phyloP scores from a whole-genome alignment of 2,329 filamentous ascomycete species.

The Apiospora koreana region DNA sequence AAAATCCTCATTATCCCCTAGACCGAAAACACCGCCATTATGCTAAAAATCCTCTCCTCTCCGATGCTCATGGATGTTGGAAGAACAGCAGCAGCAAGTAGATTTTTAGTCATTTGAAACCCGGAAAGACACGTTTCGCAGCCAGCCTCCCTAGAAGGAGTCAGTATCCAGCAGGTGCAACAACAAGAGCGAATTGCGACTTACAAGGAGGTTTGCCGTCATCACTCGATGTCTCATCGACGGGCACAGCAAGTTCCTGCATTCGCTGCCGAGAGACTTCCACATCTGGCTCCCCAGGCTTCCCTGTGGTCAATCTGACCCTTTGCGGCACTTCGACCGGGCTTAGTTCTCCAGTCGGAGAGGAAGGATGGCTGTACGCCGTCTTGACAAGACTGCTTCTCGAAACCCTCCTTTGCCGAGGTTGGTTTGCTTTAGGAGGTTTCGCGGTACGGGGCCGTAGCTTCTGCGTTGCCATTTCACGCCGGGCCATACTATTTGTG shows the following conservation, averaged over 20 bases:
- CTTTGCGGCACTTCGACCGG: slow-evolving; percentile 25
- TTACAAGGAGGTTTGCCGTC: slow-evolving; percentile 23
- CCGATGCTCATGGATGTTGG: background rate
- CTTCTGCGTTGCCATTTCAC: slow-evolving; percentile 69
- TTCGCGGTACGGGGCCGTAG: slow-evolving; percentile 45
- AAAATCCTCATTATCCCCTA: background rate
- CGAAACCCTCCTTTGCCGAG: slow-evolving; percentile 10
- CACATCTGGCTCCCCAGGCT: slow-evolving; percentile 18
- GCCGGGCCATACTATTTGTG: slow-evolving; percentile 83
- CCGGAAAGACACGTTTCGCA: slow-evolving; percentile 10
- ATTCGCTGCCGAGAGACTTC: slow-evolving; percentile 24
- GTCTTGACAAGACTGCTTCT: slow-evolving; percentile 24
- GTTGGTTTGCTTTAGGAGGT: background rate
- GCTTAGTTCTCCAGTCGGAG: slow-evolving; percentile 20
- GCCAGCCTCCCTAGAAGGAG: background rate
- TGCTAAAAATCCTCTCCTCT: background rate
- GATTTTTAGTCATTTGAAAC: background rate
- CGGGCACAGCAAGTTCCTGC: slow-evolving; percentile 28
- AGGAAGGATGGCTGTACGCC: slow-evolving; percentile 18
- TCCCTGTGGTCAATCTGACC: slow-evolving; percentile 14
- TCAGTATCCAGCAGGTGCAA: background rate
- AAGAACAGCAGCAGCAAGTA: background rate
- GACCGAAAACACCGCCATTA: background rate
- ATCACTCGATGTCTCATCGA: slow-evolving; percentile 33
- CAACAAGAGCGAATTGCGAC: background rate